These are phyloP conservation scores for Nemania sp. DNA, from an alignment of 2,329 filamentous ascomycete species.

Conservation along the genomic window DNA sequence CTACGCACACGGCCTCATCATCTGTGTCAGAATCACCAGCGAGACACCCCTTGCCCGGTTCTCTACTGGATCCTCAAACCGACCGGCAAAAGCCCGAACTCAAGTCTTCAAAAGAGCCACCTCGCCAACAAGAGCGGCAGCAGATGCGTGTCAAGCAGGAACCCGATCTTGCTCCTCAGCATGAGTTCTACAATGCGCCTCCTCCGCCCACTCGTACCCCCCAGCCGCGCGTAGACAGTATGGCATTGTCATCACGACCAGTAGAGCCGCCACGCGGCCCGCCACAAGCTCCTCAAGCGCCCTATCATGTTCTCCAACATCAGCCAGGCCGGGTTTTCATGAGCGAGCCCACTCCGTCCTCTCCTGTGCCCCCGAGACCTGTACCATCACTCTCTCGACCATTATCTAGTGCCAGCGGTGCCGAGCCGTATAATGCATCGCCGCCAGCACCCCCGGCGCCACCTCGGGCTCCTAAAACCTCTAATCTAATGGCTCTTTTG, in stretches of 20 bases:
- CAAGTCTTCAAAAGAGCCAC: constrained; percentile 39
- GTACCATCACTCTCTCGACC: constrained; percentile 39
- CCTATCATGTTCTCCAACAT: constrained; percentile 45
- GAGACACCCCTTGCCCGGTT: constrained; percentile 39
- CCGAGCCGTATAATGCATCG: constrained; percentile 41
- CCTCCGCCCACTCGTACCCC: constrained; percentile 45
- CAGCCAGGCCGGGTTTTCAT: constrained; percentile 47
- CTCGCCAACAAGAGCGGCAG: constrained; percentile 37
- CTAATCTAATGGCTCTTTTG: constrained; percentile 64
- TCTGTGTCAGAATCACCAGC: constrained; percentile 35
- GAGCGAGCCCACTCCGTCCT: constrained; percentile 46
- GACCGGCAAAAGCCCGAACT: constrained; percentile 40
- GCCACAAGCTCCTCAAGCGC: constrained; percentile 40
- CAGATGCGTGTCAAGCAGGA: constrained; percentile 54
- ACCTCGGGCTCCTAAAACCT: constrained; percentile 57
- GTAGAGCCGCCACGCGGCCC: constrained; percentile 49
- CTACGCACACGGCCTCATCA: constrained; percentile 32
- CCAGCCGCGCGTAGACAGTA: constrained; percentile 46
- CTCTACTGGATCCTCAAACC: constrained; percentile 36
- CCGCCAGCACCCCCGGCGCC: constrained; percentile 45
- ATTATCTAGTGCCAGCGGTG: constrained; percentile 35
- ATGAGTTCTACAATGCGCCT: constrained; percentile 49
- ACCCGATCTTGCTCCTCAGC: constrained; percentile 50
- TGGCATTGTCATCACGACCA: constrained; percentile 45
- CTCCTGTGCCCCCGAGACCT: constrained; percentile 43